Evolutionary conservation across 306 rosid genomes (phyloP).

Genomic region (Clitoria ternatea): DNA sequence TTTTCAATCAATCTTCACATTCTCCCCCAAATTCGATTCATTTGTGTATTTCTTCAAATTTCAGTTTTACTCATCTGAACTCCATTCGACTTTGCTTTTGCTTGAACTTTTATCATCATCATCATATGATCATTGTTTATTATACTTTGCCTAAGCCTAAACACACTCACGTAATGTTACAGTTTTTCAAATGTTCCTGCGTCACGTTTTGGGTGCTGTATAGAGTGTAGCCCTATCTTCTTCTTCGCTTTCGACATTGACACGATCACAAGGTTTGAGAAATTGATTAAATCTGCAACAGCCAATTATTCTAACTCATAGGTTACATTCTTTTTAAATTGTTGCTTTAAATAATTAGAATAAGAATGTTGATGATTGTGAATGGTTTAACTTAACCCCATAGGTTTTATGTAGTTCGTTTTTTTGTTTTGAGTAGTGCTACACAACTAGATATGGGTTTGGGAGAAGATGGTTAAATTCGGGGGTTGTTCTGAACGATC

Average conservation of each 20-base stretch:
- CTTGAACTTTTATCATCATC: background rate
- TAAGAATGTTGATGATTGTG: background rate
- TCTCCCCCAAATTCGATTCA: slow-evolving; percentile 10
- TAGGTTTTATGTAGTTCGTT: background rate
- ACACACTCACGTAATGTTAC: slow-evolving; percentile 11
- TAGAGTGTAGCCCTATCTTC: background rate
- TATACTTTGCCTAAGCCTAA: slow-evolving; percentile 8
- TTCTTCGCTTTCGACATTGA: too few relatives aligned
- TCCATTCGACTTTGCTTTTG: slow-evolving; percentile 17
- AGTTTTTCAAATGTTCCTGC: too few relatives aligned
- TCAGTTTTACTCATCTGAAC: slow-evolving; percentile 10
- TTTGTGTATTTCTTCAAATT: background rate
- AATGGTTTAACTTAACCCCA: background rate
- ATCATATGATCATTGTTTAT: background rate
- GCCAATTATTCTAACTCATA: too few relatives aligned
- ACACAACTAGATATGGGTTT: background rate
- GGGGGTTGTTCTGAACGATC: background rate
- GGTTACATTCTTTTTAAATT: too few relatives aligned
- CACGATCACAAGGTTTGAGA: background rate
- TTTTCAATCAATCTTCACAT: background rate
- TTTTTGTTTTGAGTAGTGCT: background rate
- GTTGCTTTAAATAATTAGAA: background rate
- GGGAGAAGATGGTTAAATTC: background rate
- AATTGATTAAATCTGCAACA: too few relatives aligned
- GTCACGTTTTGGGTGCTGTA: too few relatives aligned